Conservation (phyloP, 805 yeast species). For the Isabelozyma rhagii region DNA sequence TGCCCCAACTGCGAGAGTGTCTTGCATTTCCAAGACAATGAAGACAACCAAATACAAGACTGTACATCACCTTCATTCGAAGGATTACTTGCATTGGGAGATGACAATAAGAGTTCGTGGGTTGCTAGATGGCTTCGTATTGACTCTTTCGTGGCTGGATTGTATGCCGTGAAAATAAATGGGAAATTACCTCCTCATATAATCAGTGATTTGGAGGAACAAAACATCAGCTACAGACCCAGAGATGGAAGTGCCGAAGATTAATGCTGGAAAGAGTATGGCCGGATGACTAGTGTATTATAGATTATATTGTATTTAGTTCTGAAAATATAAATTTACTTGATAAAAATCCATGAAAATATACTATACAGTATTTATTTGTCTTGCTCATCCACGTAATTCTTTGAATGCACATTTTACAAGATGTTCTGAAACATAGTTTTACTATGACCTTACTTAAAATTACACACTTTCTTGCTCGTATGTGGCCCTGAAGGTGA, state of each 20-base stretch:
- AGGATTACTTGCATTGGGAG: slow-evolving; percentile 88
- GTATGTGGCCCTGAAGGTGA: no score
- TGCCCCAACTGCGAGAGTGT: slow-evolving; percentile 96
- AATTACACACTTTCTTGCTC: no score
- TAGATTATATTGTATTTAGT: not conserved
- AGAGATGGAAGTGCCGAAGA: slow-evolving; percentile 87
- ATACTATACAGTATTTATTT: no score
- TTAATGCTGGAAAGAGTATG: slow-evolving; percentile 13
- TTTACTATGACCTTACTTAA: no score
- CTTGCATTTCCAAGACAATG: slow-evolving; percentile 70
- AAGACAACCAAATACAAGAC: slow-evolving; percentile 80
- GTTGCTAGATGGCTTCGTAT: slow-evolving; percentile 95
- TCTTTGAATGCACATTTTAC: no score
- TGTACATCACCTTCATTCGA: slow-evolving; percentile 96
- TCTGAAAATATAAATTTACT: not conserved
- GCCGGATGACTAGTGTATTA: not conserved
- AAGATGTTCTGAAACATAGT: no score
- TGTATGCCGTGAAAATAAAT: slow-evolving; percentile 89
- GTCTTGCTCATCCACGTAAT: no score
- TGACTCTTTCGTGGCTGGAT: slow-evolving; percentile 82
- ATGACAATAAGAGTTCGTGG: slow-evolving; percentile 80
- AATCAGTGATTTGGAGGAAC: slow-evolving; percentile 64
- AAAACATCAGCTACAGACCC: slow-evolving; percentile 85
- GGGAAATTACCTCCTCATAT: slow-evolving; percentile 91
- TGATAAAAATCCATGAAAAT: not conserved